Base-by-base conservation (phyloP, 768 basidiomycete species). In the Phanerochaete sordida region DNA sequence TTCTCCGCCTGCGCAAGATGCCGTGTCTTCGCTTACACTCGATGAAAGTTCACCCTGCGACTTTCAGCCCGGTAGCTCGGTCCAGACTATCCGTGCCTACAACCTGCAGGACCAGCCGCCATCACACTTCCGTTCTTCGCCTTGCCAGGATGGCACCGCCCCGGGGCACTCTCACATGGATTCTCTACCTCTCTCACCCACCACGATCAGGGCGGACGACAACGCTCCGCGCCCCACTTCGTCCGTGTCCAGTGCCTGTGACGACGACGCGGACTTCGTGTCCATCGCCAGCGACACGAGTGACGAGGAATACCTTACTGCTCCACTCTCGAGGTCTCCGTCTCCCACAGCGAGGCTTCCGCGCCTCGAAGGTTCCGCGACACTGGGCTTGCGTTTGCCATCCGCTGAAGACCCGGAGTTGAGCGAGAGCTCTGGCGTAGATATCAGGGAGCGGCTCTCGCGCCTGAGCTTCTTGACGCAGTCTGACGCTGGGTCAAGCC, bases 21-120 rank as follows among this genome's bases (percentile, higher is more conserved):
- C 50, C 50, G 50, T 7, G 50, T 31, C 31, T 31, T 13, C 28
- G 28, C 30, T 33, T 23, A 11, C 27, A 16, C 31, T 51, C 50
- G 50, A 33, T 8, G 43, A 60, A 23, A 21, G 27, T n/a, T 31
- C 24, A 46, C n/a, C 19, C 15, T 59, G 49, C 52, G 68, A 66
- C 26, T 72, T 76, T 47, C 69, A 79, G 60, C 75, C 80, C n/a
- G 75, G 77, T n/a, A 77, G 79, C 15, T 79, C 82, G 30, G 73
- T 73, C 27, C 80, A 74, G 45, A 81, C 79, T 26, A 75, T 80
- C 56, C 72, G 79, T 23, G 70, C 70, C 66, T 70, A 28, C 56
- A 43, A 43, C 39, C 67, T 50, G 49, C 59, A 16, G 57, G 59
- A 21, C 24, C 23, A 35, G 31, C 37, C 53, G 11, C 45, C 59